These are phyloP conservation scores for Phoma sp. DNA, from an alignment of 2,329 filamentous ascomycete genomes.

Conservation along the genomic window DNA sequence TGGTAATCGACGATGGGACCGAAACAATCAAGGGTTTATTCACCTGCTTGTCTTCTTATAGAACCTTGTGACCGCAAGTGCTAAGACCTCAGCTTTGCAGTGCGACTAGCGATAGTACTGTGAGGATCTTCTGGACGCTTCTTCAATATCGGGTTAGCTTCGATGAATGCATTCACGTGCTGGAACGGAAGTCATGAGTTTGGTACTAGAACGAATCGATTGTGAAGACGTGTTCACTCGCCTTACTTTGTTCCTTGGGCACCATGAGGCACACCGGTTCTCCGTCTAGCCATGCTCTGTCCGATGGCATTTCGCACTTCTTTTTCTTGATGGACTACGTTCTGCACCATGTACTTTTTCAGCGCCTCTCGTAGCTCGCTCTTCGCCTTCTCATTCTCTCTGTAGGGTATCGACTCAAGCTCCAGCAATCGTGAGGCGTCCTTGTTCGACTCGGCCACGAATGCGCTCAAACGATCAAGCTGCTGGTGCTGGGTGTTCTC, in stretches of 20 bases:
- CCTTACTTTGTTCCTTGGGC: constrained; percentile 49
- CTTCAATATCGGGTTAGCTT: not conserved
- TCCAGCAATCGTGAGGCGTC: constrained; percentile 75
- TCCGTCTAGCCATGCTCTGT: constrained; percentile 67
- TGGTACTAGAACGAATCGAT: not conserved
- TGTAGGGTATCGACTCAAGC: constrained; percentile 82
- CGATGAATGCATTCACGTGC: not conserved
- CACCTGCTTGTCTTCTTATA: too few relatives aligned
- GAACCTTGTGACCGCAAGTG: too few relatives aligned
- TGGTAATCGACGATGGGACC: not conserved
- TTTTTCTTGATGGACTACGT: constrained; percentile 73
- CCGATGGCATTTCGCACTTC: constrained; percentile 83
- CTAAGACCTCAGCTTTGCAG: too few relatives aligned
- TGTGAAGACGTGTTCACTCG: not conserved
- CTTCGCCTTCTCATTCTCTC: constrained; percentile 69
- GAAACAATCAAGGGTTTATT: too few relatives aligned
- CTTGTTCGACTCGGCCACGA: constrained; percentile 66
- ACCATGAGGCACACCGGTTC: constrained; percentile 67
- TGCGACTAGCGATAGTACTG: too few relatives aligned
- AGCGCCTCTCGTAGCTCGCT: constrained; percentile 71
- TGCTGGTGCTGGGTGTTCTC: constrained; percentile 60
- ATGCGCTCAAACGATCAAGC: constrained; percentile 69
- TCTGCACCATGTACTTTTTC: constrained; percentile 87
- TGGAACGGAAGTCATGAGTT: not conserved
- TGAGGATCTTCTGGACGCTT: too few relatives aligned